phyloP scores from a whole-genome alignment of 345 rosid species.

The Pugionium dolabratum region DNA sequence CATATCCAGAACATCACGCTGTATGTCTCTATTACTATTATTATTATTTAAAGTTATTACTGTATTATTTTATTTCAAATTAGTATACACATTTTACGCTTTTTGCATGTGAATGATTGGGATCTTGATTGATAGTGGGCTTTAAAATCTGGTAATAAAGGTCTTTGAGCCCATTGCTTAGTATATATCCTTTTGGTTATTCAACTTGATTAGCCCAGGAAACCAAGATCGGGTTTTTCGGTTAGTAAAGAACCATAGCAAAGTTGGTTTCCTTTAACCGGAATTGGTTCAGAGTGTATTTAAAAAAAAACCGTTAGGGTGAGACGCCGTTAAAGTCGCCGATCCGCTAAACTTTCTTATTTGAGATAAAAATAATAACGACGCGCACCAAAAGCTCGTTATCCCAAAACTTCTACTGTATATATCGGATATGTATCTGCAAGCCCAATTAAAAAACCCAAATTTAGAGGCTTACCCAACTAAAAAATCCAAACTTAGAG shows the following conservation, averaged over 20 bases:
- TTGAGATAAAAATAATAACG: neutral
- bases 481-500: neutral
- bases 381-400: slow-evolving; percentile 4
- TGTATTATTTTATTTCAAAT: slow-evolving; percentile 17
- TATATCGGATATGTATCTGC: neutral
- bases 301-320: too few relatives aligned
- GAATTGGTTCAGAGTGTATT: too few relatives aligned
- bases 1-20: slow-evolving; percentile 35
- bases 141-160: too few relatives aligned
- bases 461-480: neutral
- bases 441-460: neutral
- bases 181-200: too few relatives aligned
- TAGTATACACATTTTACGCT: slow-evolving; percentile 22
- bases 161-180: too few relatives aligned
- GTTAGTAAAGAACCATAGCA: too few relatives aligned
- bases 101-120: slow-evolving; percentile 28
- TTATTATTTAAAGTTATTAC: neutral
- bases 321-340: too few relatives aligned
- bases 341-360: too few relatives aligned
- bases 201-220: too few relatives aligned
- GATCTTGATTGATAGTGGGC: too few relatives aligned
- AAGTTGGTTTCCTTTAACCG: too few relatives aligned
- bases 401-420: neutral
- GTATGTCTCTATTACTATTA: neutral
- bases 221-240: too few relatives aligned